phyloP scores from a whole-genome alignment of 2,329 filamentous ascomycete species.

The Epichloe hybrida region DNA sequence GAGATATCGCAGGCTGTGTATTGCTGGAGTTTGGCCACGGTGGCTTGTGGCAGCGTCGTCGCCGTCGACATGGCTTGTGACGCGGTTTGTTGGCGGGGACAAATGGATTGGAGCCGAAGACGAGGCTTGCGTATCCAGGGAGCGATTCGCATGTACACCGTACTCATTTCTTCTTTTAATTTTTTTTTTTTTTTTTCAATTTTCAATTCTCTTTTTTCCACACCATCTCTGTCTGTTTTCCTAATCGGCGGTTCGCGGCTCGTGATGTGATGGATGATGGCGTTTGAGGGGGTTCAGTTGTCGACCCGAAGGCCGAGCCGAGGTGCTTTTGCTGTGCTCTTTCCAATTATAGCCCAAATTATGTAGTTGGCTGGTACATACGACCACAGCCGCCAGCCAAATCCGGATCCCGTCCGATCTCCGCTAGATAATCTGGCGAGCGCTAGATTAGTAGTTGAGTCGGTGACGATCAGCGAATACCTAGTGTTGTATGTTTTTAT shows the following conservation, averaged over 20 bases:
- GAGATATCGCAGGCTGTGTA: conserved; percentile 48
- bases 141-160: neutral
- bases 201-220: no score
- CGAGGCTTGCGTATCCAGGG: neutral
- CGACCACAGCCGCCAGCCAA: conserved; percentile 9
- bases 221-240: no score
- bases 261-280: neutral
- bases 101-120: neutral
- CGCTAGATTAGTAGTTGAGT: conserved; percentile 2
- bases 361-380: conserved; percentile 3
- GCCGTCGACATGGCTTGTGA: conserved; percentile 2
- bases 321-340: neutral
- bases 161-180: neutral
- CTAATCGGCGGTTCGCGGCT: no score
- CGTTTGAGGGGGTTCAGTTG: neutral
- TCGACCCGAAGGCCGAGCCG: neutral
- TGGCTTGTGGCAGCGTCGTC: conserved; percentile 7
- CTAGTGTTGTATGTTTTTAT: conserved; percentile 2
- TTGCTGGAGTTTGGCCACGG: conserved; percentile 17
- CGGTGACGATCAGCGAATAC: conserved; percentile 4
- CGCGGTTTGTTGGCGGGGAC: neutral
- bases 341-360: no score
- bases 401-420: conserved; percentile 11
- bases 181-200: no score
- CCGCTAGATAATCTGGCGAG: conserved; percentile 8